Evolutionary conservation across 1,284 basidiomycete species (phyloP).

Genomic region (Sporisorium iseilematis-ciliati): DNA sequence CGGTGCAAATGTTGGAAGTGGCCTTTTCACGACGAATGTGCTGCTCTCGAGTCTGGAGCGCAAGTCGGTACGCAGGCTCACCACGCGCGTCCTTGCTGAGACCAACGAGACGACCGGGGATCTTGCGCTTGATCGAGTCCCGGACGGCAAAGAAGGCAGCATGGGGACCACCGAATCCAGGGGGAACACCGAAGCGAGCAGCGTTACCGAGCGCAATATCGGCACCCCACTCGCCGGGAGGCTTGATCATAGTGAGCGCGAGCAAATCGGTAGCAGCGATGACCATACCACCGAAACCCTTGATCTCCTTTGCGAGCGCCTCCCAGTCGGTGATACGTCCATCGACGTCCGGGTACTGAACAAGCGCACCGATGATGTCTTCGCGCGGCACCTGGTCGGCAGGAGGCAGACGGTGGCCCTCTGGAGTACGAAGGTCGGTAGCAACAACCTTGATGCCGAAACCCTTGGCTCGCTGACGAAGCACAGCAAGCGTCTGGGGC

Average conservation of each 20-base stretch:
- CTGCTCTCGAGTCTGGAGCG: conserved; percentile 77
- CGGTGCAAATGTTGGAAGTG: conserved; percentile 69
- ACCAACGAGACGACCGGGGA: conserved; percentile 95
- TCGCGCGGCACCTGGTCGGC: conserved; percentile 53
- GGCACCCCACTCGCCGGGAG: conserved; percentile 98
- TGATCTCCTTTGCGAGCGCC: conserved; percentile 78
- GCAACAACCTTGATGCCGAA: conserved; percentile 66
- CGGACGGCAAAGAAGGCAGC: conserved; percentile 96
- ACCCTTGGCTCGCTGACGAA: conserved; percentile 66
- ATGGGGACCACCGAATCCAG: conserved; percentile 71
- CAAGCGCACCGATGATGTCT: conserved; percentile 82
- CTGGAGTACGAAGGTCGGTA: conserved; percentile 56
- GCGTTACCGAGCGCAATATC: conserved; percentile 96
- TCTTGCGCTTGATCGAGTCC: conserved; percentile 93
- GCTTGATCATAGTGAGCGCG: conserved; percentile 90
- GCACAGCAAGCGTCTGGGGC: conserved; percentile 67
- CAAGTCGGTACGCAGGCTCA: conserved; percentile 88
- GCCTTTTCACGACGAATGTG: conserved; percentile 70
- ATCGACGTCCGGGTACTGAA: conserved; percentile 84
- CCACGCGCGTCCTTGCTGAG: conserved; percentile 86
- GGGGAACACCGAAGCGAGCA: conserved; percentile 84
- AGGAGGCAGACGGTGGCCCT: conserved; percentile 60
- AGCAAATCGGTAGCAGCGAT: conserved; percentile 91
- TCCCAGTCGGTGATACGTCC: conserved; percentile 85
- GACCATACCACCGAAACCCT: conserved; percentile 82